Conservation (phyloP, 345 rosid genomes). For the Pistacia integerrima region DNA sequence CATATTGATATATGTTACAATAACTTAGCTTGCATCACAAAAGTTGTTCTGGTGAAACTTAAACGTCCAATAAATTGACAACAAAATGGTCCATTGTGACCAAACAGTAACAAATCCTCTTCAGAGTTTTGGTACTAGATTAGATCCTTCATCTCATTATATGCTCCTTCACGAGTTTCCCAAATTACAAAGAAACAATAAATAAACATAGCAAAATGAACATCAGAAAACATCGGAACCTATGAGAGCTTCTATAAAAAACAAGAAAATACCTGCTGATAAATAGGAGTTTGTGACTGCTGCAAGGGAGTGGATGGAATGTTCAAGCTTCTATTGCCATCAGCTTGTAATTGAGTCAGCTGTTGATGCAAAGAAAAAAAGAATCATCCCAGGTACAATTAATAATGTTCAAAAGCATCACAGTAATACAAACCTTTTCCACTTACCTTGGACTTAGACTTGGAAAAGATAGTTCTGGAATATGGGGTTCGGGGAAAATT, state of each 20-base stretch:
- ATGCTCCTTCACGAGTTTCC: neutral
- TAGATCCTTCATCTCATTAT: neutral
- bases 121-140: neutral
- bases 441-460: conserved; percentile 72
- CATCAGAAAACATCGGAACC: neutral
- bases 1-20: no score
- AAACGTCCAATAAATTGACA: neutral
- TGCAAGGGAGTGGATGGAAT: conserved; percentile 46
- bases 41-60: neutral
- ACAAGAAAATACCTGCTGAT: conserved; percentile 55
- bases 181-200: neutral
- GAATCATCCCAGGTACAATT: conserved; percentile 2
- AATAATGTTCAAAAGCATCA: conserved; percentile 11
- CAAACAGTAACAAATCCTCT: neutral
- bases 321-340: conserved; percentile 38
- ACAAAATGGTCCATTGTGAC: neutral
- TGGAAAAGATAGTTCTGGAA: conserved; percentile 65
- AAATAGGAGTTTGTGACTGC: conserved; percentile 48
- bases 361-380: conserved; percentile 26
- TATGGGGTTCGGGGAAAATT: conserved; percentile 80
- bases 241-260: neutral
- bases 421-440: conserved; percentile 12
- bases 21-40: neutral
- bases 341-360: conserved; percentile 52
- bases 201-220: conserved; percentile 1